phyloP scores from a whole-genome alignment of 306 rosid genomes.

The Gleditsia sinensis region DNA sequence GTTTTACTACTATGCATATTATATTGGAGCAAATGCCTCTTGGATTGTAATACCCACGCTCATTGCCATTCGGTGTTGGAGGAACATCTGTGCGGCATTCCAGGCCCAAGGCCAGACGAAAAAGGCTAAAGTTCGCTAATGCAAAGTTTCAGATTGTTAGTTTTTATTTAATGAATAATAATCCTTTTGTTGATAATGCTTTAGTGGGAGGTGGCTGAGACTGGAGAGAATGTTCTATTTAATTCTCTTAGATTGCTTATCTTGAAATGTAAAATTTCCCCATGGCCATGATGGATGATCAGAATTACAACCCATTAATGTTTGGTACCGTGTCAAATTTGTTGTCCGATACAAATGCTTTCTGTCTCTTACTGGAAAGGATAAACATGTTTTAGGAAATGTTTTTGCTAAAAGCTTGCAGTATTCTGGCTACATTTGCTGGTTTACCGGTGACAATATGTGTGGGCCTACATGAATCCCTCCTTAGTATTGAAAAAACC shows the following conservation, averaged over 20 bases:
- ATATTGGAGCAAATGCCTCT: conserved; percentile 64
- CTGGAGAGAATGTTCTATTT: not conserved
- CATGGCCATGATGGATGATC: not conserved
- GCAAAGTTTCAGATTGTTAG: conserved; percentile 14
- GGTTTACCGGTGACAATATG: not conserved
- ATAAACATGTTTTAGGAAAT: not conserved
- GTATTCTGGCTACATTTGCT: not conserved
- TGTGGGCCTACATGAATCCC: not conserved
- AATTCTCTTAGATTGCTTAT: conserved; percentile 3
- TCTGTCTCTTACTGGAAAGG: not conserved
- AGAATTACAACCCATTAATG: not conserved
- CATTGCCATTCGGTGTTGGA: conserved; percentile 77
- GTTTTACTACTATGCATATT: conserved; percentile 76
- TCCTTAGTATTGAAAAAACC: not conserved
- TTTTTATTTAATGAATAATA: not conserved
- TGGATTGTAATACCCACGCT: conserved; percentile 79
- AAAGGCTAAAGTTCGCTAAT: conserved; percentile 71
- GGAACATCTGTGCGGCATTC: conserved; percentile 59
- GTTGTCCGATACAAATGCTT: not conserved
- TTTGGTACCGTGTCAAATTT: not conserved
- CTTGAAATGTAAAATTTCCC: not conserved
- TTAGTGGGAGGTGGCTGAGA: conserved; percentile 6
- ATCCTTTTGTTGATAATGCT: not conserved
- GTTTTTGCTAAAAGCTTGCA: not conserved
- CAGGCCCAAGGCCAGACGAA: conserved; percentile 54